Percentiles rank a stretch among this genome's conserved stretches.
Conservation (phyloP, 495 filamentous ascomycete species). For the Achaetomiella virescens region DNA sequence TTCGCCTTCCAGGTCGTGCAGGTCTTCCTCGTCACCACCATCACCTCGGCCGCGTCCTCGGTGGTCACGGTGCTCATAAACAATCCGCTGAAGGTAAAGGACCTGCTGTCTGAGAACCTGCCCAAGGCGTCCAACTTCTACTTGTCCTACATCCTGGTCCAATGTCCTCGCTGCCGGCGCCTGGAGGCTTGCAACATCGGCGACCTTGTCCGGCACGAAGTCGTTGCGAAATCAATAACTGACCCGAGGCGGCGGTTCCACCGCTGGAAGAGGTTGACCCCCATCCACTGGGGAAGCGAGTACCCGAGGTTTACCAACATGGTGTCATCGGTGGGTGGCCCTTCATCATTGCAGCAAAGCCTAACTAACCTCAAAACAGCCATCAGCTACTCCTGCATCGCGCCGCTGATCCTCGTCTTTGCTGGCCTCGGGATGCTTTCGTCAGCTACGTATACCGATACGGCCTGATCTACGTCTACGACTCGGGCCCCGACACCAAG, state of each 20-base stretch:
- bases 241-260: slow-evolving; percentile 73
- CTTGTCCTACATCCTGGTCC: slow-evolving; percentile 80
- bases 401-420: slow-evolving; percentile 82
- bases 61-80: slow-evolving; percentile 53
- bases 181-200: slow-evolving; percentile 53
- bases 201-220: slow-evolving; percentile 48
- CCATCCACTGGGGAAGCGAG: slow-evolving; percentile 62
- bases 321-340: slow-evolving; percentile 55
- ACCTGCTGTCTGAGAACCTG: slow-evolving; percentile 63
- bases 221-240: slow-evolving; percentile 59
- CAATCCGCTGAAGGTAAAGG: slow-evolving; percentile 53
- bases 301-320: slow-evolving; percentile 70
- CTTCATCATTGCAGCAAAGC: background rate
- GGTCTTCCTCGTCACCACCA: slow-evolving; percentile 80
- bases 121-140: slow-evolving; percentile 86
- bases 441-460: slow-evolving; percentile 84
- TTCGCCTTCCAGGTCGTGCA: slow-evolving; percentile 88
- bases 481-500: slow-evolving; percentile 73
- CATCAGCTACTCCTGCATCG: slow-evolving; percentile 82
- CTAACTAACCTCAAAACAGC: slow-evolving; percentile 34
- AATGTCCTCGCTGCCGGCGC: slow-evolving; percentile 71
- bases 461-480: slow-evolving; percentile 76
- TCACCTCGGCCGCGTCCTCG: slow-evolving; percentile 63
- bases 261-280: slow-evolving; percentile 57
- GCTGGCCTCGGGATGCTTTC: slow-evolving; percentile 69